Evolutionary conservation across 2,329 filamentous ascomycete species (phyloP).

Genomic region (Orbilia brochopaga): DNA sequence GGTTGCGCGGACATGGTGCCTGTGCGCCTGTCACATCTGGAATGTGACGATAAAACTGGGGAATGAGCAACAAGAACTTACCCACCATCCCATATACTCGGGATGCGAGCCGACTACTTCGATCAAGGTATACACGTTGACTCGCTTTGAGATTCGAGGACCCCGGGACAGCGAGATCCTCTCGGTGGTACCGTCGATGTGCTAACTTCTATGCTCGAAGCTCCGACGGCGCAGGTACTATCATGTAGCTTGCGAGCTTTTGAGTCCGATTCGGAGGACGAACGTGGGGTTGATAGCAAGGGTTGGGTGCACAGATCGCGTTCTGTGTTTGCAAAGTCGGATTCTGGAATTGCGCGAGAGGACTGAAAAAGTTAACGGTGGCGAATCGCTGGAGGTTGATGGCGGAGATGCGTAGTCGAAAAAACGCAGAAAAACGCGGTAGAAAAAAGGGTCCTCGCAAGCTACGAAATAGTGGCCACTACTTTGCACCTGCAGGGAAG

Average conservation of each 20-base stretch:
- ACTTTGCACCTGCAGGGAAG: not conserved
- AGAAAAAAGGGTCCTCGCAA: not conserved
- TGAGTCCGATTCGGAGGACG: not conserved
- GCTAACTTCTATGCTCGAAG: slow-evolving; percentile 17
- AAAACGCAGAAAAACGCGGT: not conserved
- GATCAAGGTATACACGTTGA: slow-evolving; percentile 39
- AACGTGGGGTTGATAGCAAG: not conserved
- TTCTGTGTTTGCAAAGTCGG: not conserved
- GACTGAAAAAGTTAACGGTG: not conserved
- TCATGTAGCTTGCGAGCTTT: not conserved
- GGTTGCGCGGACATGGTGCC: slow-evolving; percentile 5
- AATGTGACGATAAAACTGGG: slow-evolving; percentile 18
- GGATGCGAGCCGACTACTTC: slow-evolving; percentile 50
- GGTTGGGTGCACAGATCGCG: not conserved
- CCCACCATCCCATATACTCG: slow-evolving; percentile 50
- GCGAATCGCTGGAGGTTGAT: not conserved
- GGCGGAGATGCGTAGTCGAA: not conserved
- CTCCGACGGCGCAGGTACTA: not conserved
- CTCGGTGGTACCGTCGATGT: slow-evolving; percentile 24
- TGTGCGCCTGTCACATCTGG: slow-evolving; percentile 16
- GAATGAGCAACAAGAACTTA: slow-evolving; percentile 25
- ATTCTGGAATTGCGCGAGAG: not conserved
- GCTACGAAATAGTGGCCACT: not conserved
- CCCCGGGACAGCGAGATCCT: slow-evolving; percentile 45
- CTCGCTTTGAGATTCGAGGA: slow-evolving; percentile 20